These are phyloP conservation scores for Colletotrichum karsti DNA, from an alignment of 2,329 filamentous ascomycete genomes.

Conservation along the genomic window DNA sequence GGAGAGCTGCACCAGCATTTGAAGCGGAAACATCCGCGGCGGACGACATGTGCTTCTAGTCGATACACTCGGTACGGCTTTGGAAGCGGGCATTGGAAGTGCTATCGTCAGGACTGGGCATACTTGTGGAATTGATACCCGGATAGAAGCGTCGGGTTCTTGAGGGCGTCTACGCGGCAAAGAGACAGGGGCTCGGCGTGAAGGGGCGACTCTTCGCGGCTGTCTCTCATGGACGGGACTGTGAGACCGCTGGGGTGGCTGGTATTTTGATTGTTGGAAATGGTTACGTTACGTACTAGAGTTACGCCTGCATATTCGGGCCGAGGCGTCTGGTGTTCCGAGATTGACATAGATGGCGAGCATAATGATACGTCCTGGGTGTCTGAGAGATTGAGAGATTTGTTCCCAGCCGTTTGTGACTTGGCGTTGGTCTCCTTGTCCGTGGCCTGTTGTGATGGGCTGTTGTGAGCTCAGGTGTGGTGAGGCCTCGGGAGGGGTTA, in stretches of 20 bases:
- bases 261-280: constrained; percentile 2
- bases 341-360: constrained; percentile 29
- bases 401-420: background rate
- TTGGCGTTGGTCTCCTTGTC: background rate
- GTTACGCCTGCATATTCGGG: constrained; percentile 22
- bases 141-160: constrained; percentile 25
- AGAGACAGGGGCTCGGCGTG: background rate
- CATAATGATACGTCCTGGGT: constrained; percentile 26
- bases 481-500: too few species aligned
- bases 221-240: background rate
- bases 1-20: background rate
- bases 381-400: background rate
- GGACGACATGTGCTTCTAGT: background rate
- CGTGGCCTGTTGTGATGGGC: too few species aligned
- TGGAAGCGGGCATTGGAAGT: background rate
- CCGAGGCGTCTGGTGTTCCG: constrained; percentile 25
- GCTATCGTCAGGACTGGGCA: background rate
- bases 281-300: constrained; percentile 22
- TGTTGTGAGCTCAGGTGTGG: too few species aligned
- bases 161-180: too few species aligned
- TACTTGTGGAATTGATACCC: constrained; percentile 24
- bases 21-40: background rate
- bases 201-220: background rate
- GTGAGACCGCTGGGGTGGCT: background rate
- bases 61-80: background rate